Evolutionary conservation across 2,329 filamentous ascomycete species (phyloP).

Genomic region (Calonectria leucothoes): DNA sequence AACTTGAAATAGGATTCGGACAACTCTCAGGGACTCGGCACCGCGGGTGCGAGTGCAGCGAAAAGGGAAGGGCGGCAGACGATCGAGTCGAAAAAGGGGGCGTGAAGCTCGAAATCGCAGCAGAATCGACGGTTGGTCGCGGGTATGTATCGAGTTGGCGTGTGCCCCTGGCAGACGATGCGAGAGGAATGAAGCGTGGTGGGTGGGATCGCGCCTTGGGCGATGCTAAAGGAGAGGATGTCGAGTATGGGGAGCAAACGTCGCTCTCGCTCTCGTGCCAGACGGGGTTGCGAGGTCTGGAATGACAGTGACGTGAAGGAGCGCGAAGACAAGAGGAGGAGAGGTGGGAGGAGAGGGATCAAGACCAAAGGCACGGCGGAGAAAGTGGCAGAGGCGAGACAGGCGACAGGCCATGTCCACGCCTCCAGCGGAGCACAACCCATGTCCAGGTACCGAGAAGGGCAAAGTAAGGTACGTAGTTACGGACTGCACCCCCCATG

Average conservation of each 20-base stretch:
- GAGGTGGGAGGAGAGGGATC: conserved; percentile 24
- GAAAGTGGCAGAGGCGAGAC: conserved; percentile 31
- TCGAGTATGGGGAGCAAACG: conserved; percentile 32
- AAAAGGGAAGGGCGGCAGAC: conserved; percentile 19
- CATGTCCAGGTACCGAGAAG: conserved; percentile 12
- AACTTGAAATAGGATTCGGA: conserved; percentile 14
- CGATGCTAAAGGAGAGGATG: conserved; percentile 30
- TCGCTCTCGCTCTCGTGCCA: conserved; percentile 46
- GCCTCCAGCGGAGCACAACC: conserved; percentile 19
- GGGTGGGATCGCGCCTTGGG: conserved; percentile 31
- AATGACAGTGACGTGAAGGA: conserved; percentile 38
- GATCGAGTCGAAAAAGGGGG: neutral
- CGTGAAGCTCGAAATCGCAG: conserved; percentile 2
- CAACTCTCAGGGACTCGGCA: conserved; percentile 33
- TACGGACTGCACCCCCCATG: conserved; percentile 6
- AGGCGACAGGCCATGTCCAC: conserved; percentile 23
- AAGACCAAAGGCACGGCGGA: conserved; percentile 27
- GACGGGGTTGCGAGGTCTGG: conserved; percentile 47
- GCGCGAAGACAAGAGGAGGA: conserved; percentile 27
- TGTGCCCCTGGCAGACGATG: conserved; percentile 30
- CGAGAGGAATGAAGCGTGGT: conserved; percentile 29
- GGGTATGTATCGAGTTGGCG: conserved; percentile 4
- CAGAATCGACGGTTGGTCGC: neutral
- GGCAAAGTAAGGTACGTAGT: conserved; percentile 7
- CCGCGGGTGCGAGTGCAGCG: conserved; percentile 40